Evolutionary conservation across 441 rosid genomes (phyloP), one percentile per base, ranked within the genome.

Genomic region (Gossypium aridum): DNA sequence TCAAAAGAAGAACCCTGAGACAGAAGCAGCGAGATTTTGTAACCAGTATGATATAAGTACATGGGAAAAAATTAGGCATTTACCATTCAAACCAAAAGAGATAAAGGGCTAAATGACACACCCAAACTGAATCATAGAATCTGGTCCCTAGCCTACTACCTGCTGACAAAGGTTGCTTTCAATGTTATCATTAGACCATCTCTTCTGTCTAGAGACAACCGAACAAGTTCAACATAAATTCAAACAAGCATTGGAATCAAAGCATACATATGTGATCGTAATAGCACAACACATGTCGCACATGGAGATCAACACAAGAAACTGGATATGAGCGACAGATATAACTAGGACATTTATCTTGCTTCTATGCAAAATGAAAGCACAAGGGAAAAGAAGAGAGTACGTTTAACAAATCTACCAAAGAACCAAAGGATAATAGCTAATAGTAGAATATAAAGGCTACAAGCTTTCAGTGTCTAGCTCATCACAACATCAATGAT

Each of bases 1-100:
- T 96, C 78, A 96, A 80, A 71, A 88, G 84, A 73, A 87, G 80
- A 73, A 94, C 88, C 87, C 98, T 96, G 80, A 68, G 82, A 78
- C 37, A 53, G 51, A 80, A 78, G 47, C 64, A 81, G 34, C 26
- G 76, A 64, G 65, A 10, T 43, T 59, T 14, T 39, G 34, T 69
- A 73, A 67, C 19, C 34, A 65, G 68, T 12, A 47, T 31, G 25
- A 71, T 51, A 49, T 6, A 67, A 64, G 23, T 26, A 28, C 16
- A 22, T 45, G 1, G 9, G 45, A 72, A 31, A 73, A 72, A 45
- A 69, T 49, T 9, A 56, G 37, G 54, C 54, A 37, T 13, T 20
- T 71, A 70, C 45, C 72, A 70, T 62, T 76, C 76, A 74, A 75
- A 85, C 49, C 47, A 28, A 82, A 76, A 76, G 61, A 60, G 69